Percentiles rank a stretch among this genome's conserved stretches.
Conservation (phyloP, 192 early-diverging fungal species). For the Backusella parvicylindrica region DNA sequence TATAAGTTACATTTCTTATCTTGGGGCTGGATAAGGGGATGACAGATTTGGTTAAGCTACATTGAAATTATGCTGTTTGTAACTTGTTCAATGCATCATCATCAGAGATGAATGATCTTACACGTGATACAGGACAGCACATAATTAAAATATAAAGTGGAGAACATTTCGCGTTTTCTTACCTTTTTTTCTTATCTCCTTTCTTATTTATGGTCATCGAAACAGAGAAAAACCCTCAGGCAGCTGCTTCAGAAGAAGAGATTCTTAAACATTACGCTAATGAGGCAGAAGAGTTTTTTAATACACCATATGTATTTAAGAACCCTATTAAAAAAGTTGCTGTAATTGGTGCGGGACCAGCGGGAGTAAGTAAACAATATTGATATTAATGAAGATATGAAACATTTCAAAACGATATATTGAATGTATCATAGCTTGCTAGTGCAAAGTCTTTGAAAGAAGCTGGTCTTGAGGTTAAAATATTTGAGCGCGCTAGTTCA, state of each 20-base stretch:
- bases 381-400: background rate
- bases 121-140: background rate
- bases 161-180: background rate
- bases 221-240: background rate
- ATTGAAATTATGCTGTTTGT: background rate
- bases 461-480: slow-evolving; percentile 9
- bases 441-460: background rate
- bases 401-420: background rate
- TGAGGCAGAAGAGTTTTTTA: background rate
- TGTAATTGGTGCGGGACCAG: slow-evolving; percentile 29
- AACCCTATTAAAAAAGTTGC: slow-evolving; percentile 19
- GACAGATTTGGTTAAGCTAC: background rate
- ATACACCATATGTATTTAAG: background rate
- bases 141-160: background rate
- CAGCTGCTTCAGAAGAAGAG: background rate
- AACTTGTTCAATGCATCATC: background rate
- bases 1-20: no score
- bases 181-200: background rate
- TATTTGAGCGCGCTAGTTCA: slow-evolving; percentile 19
- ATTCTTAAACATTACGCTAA: background rate
- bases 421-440: slow-evolving; percentile 1
- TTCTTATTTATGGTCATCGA: background rate
- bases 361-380: slow-evolving; percentile 18
- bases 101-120: background rate
- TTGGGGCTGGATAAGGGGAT: no score